These are phyloP conservation scores for Plectosphaerella sp. DNA, from an alignment of 2,329 filamentous ascomycete genomes.

Conservation along the genomic window DNA sequence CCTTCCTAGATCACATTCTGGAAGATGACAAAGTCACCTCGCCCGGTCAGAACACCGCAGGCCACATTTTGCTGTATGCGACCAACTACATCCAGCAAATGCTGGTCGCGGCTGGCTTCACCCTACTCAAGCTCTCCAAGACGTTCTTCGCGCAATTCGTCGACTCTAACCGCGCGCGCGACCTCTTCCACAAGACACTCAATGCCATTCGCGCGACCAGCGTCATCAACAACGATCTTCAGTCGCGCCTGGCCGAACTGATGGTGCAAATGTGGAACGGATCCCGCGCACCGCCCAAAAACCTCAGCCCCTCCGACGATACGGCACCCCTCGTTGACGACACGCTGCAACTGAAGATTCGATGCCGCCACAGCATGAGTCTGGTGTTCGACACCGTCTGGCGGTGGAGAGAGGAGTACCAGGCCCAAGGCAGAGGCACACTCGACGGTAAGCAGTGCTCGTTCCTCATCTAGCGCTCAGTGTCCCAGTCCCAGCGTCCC, in stretches of 20 bases:
- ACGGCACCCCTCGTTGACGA: slow-evolving; percentile 56
- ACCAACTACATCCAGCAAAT: slow-evolving; percentile 81
- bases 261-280: slow-evolving; percentile 85
- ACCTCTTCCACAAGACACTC: slow-evolving; percentile 68
- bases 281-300: slow-evolving; percentile 46
- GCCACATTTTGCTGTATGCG: slow-evolving; percentile 59
- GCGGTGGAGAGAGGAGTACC: slow-evolving; percentile 79
- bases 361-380: slow-evolving; percentile 80
- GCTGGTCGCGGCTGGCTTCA: slow-evolving; percentile 76
- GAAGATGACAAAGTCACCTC: slow-evolving; percentile 46
- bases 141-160: slow-evolving; percentile 72
- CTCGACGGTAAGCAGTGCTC: slow-evolving; percentile 59
- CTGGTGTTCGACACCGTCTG: slow-evolving; percentile 81
- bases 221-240: slow-evolving; percentile 72
- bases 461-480: background rate
- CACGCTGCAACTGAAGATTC: slow-evolving; percentile 73
- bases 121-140: slow-evolving; percentile 72
- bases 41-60: slow-evolving; percentile 37
- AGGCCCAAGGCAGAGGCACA: slow-evolving; percentile 63
- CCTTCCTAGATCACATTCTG: slow-evolving; percentile 63
- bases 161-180: slow-evolving; percentile 62
- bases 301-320: slow-evolving; percentile 40
- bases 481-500: slow-evolving; percentile 1
- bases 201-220: slow-evolving; percentile 67
- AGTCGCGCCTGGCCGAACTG: slow-evolving; percentile 76